These are phyloP conservation scores for Nemania sp. DNA, from an alignment of 2,329 filamentous ascomycete species.

Conservation along the genomic window DNA sequence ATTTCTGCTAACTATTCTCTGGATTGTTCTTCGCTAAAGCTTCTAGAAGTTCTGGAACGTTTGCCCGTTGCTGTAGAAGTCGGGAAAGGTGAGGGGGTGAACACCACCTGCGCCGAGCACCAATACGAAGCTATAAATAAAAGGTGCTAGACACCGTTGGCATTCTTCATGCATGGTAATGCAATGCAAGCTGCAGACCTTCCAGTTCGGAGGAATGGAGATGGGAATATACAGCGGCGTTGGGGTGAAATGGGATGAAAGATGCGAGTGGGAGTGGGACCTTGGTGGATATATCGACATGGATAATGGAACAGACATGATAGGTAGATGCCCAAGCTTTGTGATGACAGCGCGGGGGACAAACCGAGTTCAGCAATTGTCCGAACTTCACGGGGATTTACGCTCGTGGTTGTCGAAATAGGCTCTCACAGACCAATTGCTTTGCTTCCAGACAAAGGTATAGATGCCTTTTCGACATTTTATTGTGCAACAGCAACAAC, in stretches of 20 bases:
- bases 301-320: neutral
- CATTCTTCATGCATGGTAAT: conserved; percentile 6
- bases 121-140: neutral
- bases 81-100: neutral
- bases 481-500: too few relatives aligned
- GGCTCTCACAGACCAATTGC: too few relatives aligned
- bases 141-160: neutral
- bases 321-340: neutral
- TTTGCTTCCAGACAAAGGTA: too few relatives aligned
- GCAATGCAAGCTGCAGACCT: conserved; percentile 7
- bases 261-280: neutral
- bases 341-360: too few relatives aligned
- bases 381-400: too few relatives aligned
- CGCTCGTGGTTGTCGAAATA: too few relatives aligned
- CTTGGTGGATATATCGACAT: neutral
- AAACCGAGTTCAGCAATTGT: too few relatives aligned
- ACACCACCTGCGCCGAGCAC: neutral
- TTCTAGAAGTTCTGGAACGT: conserved; percentile 14
- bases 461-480: too few relatives aligned
- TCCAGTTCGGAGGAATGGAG: conserved; percentile 3
- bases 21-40: conserved; percentile 1
- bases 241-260: neutral
- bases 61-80: neutral
- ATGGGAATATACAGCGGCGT: neutral
- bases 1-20: conserved; percentile 20